Conservation (phyloP, 805 yeast genomes). For the Saccharomycopsis amapae region DNA sequence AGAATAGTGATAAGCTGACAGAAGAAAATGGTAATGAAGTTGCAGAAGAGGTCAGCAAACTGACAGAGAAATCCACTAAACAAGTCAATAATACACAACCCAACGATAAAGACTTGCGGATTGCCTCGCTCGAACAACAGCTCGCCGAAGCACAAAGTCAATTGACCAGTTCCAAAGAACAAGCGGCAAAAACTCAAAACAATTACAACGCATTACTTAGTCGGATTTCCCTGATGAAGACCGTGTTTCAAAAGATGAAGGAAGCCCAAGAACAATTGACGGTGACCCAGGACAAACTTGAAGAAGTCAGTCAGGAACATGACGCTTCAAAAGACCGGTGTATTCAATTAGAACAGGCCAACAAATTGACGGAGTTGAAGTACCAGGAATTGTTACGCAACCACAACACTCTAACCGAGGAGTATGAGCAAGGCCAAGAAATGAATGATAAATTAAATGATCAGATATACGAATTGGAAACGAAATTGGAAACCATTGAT, state of each 20-base stretch:
- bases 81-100: background rate
- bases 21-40: too few species aligned
- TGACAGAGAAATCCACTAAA: too few species aligned
- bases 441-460: conserved; percentile 4
- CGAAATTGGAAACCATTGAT: background rate
- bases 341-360: too few species aligned
- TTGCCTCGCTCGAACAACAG: background rate
- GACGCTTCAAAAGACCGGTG: background rate
- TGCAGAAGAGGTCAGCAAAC: too few species aligned
- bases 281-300: conserved; percentile 39
- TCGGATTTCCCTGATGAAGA: conserved; percentile 65
- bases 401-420: conserved; percentile 40
- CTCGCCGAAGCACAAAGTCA: background rate
- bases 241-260: conserved; percentile 66
- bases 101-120: background rate
- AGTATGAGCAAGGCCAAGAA: conserved; percentile 30
- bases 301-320: conserved; percentile 33
- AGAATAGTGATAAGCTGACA: too few species aligned
- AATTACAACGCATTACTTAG: conserved; percentile 57
- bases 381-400: conserved; percentile 20
- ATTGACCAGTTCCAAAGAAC: background rate
- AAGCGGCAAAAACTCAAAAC: conserved; percentile 32
- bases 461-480: conserved; percentile 21
- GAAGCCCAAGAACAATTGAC: conserved; percentile 54
- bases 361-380: conserved; percentile 21